phyloP scores from a whole-genome alignment of 495 filamentous ascomycete genomes.

The Penicillium canescens region DNA sequence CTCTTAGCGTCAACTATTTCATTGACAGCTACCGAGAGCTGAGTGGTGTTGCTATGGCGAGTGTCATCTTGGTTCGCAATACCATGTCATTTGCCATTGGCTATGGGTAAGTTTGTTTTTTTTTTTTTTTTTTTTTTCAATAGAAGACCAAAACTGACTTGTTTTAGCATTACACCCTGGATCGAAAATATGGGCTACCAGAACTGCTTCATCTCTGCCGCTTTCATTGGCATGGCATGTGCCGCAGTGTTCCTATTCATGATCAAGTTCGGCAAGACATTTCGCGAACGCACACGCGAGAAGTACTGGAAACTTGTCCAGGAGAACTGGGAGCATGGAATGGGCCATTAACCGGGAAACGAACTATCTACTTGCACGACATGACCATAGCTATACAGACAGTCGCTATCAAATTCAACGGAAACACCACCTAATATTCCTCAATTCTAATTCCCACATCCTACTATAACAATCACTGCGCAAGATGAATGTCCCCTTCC shows the following conservation, averaged over 20 bases:
- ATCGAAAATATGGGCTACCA: conserved; percentile 58
- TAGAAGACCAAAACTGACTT: conserved; percentile 4
- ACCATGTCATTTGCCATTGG: conserved; percentile 64
- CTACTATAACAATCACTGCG: background rate
- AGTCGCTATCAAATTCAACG: background rate
- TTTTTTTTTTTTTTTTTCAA: background rate
- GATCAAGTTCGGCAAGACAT: conserved; percentile 53
- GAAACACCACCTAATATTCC: background rate
- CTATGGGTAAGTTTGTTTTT: conserved; percentile 45
- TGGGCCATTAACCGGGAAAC: conserved; percentile 29
- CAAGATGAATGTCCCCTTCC: conserved; percentile 55
- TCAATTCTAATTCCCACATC: background rate
- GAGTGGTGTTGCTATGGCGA: conserved; percentile 61
- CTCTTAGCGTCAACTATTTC: conserved; percentile 60
- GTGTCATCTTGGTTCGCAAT: conserved; percentile 65
- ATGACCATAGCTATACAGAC: background rate
- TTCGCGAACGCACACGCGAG: conserved; percentile 37
- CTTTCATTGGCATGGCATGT: conserved; percentile 58
- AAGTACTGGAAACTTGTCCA: conserved; percentile 44
- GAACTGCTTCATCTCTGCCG: conserved; percentile 63
- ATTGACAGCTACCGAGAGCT: conserved; percentile 66
- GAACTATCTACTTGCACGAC: background rate
- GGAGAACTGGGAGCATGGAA: conserved; percentile 41
- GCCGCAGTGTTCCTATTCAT: conserved; percentile 55
- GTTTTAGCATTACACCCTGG: conserved; percentile 62